A percentile compares a stretch with the other conserved stretches of the same genome.
phyloP scores from a whole-genome alignment of 2,329 filamentous ascomycete species.

The Xylaria sp. region DNA sequence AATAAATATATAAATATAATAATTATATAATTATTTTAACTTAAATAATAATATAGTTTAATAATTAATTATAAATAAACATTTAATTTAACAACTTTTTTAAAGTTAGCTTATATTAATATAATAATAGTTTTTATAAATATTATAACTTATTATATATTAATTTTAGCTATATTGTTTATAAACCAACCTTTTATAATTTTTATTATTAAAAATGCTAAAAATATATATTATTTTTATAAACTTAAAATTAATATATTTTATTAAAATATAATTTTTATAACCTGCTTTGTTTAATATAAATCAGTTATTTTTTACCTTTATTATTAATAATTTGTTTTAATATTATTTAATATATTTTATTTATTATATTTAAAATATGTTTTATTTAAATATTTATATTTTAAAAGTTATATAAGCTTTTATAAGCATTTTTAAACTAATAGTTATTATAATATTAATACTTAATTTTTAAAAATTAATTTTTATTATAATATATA shows the following conservation, averaged over 20 bases:
- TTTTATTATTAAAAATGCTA: too few species aligned
- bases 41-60: not conserved
- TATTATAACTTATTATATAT: too few species aligned
- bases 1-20: not conserved
- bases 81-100: not conserved
- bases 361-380: not conserved
- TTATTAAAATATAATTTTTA: not conserved
- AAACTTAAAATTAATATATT: not conserved
- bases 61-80: not conserved
- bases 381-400: not conserved
- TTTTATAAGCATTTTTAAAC: not conserved
- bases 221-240: not conserved
- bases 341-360: too few species aligned
- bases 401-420: not conserved
- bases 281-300: not conserved
- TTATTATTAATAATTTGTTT: not conserved
- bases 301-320: not conserved
- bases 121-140: too few species aligned
- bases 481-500: not conserved
- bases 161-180: too few species aligned
- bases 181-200: too few species aligned
- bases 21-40: not conserved
- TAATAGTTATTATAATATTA: not conserved
- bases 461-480: not conserved
- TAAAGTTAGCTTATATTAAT: not conserved